Evolutionary conservation across 106 monocot genomes (phyloP).

Genomic region (Acanthochlamys bracteata): DNA sequence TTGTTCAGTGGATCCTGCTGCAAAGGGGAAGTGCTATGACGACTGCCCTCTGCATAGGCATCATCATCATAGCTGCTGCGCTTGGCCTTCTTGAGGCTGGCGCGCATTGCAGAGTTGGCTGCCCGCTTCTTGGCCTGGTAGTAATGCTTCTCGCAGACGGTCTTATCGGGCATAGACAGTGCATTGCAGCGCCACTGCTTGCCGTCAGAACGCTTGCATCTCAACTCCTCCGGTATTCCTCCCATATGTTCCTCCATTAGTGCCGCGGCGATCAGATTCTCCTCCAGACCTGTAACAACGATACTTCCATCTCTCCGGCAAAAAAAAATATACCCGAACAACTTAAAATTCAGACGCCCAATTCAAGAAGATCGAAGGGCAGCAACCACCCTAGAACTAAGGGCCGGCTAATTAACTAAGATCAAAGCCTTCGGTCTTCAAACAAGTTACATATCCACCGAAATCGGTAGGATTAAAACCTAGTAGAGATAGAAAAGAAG

Average conservation of each 20-base stretch:
- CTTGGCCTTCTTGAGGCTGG: constrained; percentile 39
- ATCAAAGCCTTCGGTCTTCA: too few relatives aligned
- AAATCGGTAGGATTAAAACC: too few relatives aligned
- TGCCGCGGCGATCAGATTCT: too few relatives aligned
- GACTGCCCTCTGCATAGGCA: constrained; percentile 21
- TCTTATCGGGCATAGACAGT: constrained; percentile 96
- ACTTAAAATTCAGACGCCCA: too few relatives aligned
- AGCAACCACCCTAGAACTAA: too few relatives aligned
- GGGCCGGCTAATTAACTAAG: too few relatives aligned
- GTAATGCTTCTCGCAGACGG: constrained; percentile 98
- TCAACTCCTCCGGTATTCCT: constrained; percentile 76
- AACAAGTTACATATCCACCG: too few relatives aligned
- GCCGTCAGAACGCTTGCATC: constrained; percentile 97
- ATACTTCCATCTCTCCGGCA: too few relatives aligned
- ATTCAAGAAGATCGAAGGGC: too few relatives aligned
- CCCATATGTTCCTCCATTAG: constrained; percentile 45
- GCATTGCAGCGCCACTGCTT: constrained; percentile 99
- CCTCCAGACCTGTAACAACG: too few relatives aligned
- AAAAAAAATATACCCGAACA: too few relatives aligned
- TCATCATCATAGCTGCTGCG: constrained; percentile 8
- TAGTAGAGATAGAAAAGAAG: too few relatives aligned
- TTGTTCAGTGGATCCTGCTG: constrained; percentile 17
- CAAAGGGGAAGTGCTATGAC: constrained; percentile 16
- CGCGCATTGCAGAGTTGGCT: constrained; percentile 76
- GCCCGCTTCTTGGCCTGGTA: constrained; percentile 95